Conservation (phyloP, 345 rosid species). For the Gynandropsis gynandra region DNA sequence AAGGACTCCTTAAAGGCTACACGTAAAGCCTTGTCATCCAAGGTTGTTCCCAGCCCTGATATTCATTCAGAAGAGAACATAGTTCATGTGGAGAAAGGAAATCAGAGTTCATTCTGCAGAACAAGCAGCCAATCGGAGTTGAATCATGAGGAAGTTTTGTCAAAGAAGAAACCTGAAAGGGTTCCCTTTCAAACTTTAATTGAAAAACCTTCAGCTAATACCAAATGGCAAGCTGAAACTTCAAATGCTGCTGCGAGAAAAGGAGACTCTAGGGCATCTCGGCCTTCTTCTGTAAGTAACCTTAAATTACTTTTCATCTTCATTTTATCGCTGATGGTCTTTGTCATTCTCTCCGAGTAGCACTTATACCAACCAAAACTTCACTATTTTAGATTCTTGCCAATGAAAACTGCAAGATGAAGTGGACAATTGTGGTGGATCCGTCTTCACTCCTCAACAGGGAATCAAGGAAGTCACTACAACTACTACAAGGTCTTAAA, state of each 20-base stretch:
- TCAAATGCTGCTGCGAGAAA: constrained; percentile 27
- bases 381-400: constrained; percentile 36
- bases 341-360: constrained; percentile 1
- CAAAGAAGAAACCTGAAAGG: constrained; percentile 37
- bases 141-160: constrained; percentile 26
- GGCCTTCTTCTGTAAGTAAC: constrained; percentile 42
- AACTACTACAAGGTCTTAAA: constrained; percentile 81
- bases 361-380: constrained; percentile 11
- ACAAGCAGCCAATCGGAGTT: constrained; percentile 28
- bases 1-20: constrained; percentile 29
- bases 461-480: constrained; percentile 60
- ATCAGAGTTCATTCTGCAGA: constrained; percentile 14
- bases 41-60: constrained; percentile 26
- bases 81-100: constrained; percentile 26
- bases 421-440: constrained; percentile 75
- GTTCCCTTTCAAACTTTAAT: constrained; percentile 48
- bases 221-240: constrained; percentile 27
- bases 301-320: background rate
- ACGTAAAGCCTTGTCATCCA: constrained; percentile 30
- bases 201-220: constrained; percentile 27
- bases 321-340: too few species aligned
- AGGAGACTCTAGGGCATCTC: constrained; percentile 25
- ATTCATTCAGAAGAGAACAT: constrained; percentile 28
- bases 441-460: constrained; percentile 56
- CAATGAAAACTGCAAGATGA: constrained; percentile 35